Percentiles rank a stretch among this genome's conserved stretches.
These are phyloP conservation scores for Polyporus tsugae DNA, from an alignment of 1,284 basidiomycete species.

Conservation along the genomic window DNA sequence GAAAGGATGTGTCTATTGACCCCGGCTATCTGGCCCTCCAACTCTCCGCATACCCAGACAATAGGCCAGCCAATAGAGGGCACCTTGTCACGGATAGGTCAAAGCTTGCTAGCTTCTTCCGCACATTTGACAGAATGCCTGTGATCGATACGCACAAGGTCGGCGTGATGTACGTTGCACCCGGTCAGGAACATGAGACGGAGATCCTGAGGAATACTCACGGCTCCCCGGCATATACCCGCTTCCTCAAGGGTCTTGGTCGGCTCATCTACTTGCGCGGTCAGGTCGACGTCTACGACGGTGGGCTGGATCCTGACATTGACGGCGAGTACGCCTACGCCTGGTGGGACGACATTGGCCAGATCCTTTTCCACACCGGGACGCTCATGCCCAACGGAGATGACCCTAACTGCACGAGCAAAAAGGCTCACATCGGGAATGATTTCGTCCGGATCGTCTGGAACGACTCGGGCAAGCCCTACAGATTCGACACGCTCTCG, in stretches of 20 bases:
- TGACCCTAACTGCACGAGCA: slow-evolving; percentile 77
- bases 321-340: slow-evolving; percentile 97
- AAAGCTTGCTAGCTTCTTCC: slow-evolving; percentile 63
- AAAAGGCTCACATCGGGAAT: slow-evolving; percentile 95
- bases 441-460: slow-evolving; percentile 96
- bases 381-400: slow-evolving; percentile 94
- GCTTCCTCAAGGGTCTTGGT: slow-evolving; percentile 92
- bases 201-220: slow-evolving; percentile 93
- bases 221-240: slow-evolving; percentile 94
- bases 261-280: slow-evolving; percentile 91
- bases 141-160: slow-evolving; percentile 99
- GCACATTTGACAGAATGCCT: slow-evolving; percentile 85
- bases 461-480: slow-evolving; percentile 93
- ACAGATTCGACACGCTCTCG: slow-evolving; percentile 89
- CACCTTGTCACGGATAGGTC: slow-evolving; percentile 66
- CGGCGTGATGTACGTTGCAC: slow-evolving; percentile 95
- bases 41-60: slow-evolving; percentile 81
- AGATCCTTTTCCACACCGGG: slow-evolving; percentile 95
- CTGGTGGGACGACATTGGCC: slow-evolving; percentile 98
- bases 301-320: slow-evolving; percentile 88
- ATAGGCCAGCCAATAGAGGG: slow-evolving; percentile 43
- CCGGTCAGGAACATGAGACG: slow-evolving; percentile 85
- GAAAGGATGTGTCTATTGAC: slow-evolving; percentile 86
- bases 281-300: slow-evolving; percentile 94
- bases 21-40: slow-evolving; percentile 91